phyloP scores from a whole-genome alignment of 2,329 filamentous ascomycete species.

The Alternaria ventricosa region DNA sequence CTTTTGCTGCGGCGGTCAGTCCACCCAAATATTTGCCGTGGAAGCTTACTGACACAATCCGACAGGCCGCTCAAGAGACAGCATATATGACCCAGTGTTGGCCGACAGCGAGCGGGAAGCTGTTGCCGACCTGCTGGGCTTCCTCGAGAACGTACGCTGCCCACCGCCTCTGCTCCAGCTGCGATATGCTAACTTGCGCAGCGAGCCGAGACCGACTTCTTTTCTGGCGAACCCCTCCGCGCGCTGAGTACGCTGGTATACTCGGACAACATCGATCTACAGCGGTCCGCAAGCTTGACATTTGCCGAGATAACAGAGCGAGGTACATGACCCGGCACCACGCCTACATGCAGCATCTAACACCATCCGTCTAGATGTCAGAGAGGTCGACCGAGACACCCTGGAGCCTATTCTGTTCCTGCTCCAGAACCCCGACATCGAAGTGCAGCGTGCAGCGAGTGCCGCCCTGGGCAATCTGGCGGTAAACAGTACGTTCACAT shows the following conservation, averaged over 20 bases:
- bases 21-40: neutral
- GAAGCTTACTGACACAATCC: conserved; percentile 26
- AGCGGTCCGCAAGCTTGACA: conserved; percentile 94
- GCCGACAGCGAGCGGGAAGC: conserved; percentile 97
- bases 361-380: conserved; percentile 72
- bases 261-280: conserved; percentile 97
- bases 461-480: conserved; percentile 94
- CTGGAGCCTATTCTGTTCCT: conserved; percentile 95
- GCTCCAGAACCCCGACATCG: conserved; percentile 92
- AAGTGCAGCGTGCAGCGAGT: conserved; percentile 95
- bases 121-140: conserved; percentile 91
- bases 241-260: conserved; percentile 96
- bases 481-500: conserved; percentile 77
- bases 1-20: conserved; percentile 49
- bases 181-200: conserved; percentile 55
- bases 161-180: conserved; percentile 7
- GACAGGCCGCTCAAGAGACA: conserved; percentile 56
- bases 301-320: conserved; percentile 98
- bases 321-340: conserved; percentile 64
- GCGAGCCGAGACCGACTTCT: conserved; percentile 98
- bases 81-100: conserved; percentile 67
- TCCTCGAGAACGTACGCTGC: conserved; percentile 84
- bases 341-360: conserved; percentile 20
- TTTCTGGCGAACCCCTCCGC: conserved; percentile 90
- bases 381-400: conserved; percentile 92